Conservation (phyloP, 495 filamentous ascomycete species). For the Acidiella bohemica region DNA sequence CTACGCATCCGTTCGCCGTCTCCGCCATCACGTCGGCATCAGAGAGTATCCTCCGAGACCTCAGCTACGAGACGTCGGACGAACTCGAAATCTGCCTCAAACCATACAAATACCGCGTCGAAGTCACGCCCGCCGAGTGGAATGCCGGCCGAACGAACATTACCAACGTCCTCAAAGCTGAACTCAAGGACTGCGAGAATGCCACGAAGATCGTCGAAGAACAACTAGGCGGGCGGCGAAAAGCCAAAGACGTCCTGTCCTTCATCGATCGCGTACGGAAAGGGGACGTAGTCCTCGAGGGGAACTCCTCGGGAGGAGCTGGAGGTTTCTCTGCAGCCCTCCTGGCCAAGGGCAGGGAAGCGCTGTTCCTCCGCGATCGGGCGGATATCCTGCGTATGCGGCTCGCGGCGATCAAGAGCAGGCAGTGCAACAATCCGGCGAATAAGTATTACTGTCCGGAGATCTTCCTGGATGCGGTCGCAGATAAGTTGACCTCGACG, state of each 20-base stretch:
- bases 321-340: conserved; percentile 83
- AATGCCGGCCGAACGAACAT: conserved; percentile 66
- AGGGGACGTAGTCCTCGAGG: conserved; percentile 71
- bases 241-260: conserved; percentile 73
- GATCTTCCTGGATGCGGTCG: conserved; percentile 91
- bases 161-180: conserved; percentile 60
- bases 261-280: conserved; percentile 83
- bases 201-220: conserved; percentile 65
- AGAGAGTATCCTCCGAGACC: conserved; percentile 75
- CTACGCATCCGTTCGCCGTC: conserved; percentile 77
- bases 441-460: conserved; percentile 97
- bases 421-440: conserved; percentile 64
- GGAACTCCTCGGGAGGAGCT: conserved; percentile 66
- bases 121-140: conserved; percentile 87
- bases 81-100: conserved; percentile 99
- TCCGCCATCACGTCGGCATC: conserved; percentile 84
- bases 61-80: conserved; percentile 90
- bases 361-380: conserved; percentile 81
- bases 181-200: conserved; percentile 67
- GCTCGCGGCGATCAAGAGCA: conserved; percentile 67
- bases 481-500: conserved; percentile 85
- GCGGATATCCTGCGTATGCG: conserved; percentile 83
- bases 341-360: conserved; percentile 71
- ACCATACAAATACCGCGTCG: conserved; percentile 94
- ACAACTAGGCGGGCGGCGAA: conserved; percentile 61